Conservation (phyloP, 768 basidiomycete species). For the Neoboletus subvelutipes region DNA sequence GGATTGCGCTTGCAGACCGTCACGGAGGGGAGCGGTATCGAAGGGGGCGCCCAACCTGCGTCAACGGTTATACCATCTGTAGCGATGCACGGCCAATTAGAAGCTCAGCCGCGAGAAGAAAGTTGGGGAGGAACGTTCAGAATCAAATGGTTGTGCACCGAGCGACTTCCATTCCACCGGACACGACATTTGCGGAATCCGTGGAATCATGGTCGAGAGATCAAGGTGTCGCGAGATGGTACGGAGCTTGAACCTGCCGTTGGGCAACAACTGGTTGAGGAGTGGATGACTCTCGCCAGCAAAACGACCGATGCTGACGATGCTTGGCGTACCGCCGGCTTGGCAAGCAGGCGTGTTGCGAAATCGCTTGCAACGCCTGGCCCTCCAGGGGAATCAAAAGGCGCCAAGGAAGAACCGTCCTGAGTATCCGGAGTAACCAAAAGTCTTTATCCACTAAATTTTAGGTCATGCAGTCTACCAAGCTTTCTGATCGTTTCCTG, state of each 20-base stretch:
- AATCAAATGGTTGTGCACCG: conserved; percentile 77
- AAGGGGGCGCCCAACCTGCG: conserved; percentile 15
- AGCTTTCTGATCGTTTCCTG: background rate
- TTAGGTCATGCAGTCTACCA: background rate
- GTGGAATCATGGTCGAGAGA: conserved; percentile 86
- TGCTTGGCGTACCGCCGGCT: background rate
- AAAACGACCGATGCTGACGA: conserved; percentile 6
- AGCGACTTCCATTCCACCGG: conserved; percentile 69
- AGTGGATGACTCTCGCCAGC: conserved; percentile 53
- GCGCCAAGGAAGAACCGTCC: background rate
- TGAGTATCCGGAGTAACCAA: background rate
- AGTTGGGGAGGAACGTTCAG: conserved; percentile 79
- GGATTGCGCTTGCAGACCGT: conserved; percentile 19
- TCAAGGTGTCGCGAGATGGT: conserved; percentile 85
- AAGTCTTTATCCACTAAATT: background rate
- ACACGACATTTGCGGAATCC: conserved; percentile 84
- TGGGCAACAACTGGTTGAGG: conserved; percentile 64
- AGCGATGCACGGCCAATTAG: background rate
- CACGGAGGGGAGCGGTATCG: conserved; percentile 19
- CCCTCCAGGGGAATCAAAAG: background rate
- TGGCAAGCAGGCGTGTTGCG: conserved; percentile 1
- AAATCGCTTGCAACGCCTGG: background rate
- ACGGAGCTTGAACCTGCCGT: conserved; percentile 87
- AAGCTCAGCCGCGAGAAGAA: conserved; percentile 25
- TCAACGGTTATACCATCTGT: background rate